Conservation (phyloP, 1,139 yeast species). For the Candida mesenterica region DNA sequence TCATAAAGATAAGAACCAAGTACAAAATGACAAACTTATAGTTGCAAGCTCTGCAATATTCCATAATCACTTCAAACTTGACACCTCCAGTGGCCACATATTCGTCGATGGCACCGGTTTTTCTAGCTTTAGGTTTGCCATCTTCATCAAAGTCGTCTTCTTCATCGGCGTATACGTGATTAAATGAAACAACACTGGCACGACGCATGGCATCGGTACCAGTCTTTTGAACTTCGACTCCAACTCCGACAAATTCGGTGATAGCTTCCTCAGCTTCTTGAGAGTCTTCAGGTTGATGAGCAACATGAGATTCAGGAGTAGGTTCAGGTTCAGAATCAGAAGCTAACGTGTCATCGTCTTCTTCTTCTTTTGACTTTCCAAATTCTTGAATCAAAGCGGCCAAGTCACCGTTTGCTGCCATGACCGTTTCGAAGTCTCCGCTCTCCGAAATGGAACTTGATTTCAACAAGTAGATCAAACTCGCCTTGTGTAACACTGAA, state of each 20-base stretch:
- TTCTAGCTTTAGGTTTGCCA: slow-evolving; percentile 12
- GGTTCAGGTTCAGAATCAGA: background rate
- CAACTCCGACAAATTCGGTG: slow-evolving; percentile 4
- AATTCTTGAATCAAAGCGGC: slow-evolving; percentile 64
- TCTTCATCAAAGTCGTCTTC: slow-evolving; percentile 18
- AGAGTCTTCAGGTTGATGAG: slow-evolving; percentile 1
- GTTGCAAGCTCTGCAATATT: slow-evolving; percentile 28
- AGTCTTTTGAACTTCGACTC: slow-evolving; percentile 7
- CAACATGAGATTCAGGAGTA: background rate
- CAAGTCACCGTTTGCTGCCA: slow-evolving; percentile 14
- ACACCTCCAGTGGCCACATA: slow-evolving; percentile 25
- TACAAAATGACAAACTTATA: slow-evolving; percentile 23
- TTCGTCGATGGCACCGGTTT: slow-evolving; percentile 23
- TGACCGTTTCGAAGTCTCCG: slow-evolving; percentile 27
- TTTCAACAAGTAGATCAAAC: slow-evolving; percentile 31
- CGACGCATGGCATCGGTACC: slow-evolving; percentile 12
- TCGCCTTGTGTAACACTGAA: slow-evolving; percentile 29
- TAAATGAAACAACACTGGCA: slow-evolving; percentile 22
- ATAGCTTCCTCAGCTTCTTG: slow-evolving; percentile 1
- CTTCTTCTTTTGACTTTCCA: slow-evolving; percentile 47
- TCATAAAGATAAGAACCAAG: slow-evolving; percentile 17
- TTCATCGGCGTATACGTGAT: slow-evolving; percentile 21
- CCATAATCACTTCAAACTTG: slow-evolving; percentile 22
- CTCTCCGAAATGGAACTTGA: slow-evolving; percentile 24
- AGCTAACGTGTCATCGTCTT: slow-evolving; percentile 4